Percentiles rank a stretch among this genome's conserved stretches.
These are phyloP conservation scores for Cercis canadensis DNA, from an alignment of 306 rosid species.

Conservation along the genomic window DNA sequence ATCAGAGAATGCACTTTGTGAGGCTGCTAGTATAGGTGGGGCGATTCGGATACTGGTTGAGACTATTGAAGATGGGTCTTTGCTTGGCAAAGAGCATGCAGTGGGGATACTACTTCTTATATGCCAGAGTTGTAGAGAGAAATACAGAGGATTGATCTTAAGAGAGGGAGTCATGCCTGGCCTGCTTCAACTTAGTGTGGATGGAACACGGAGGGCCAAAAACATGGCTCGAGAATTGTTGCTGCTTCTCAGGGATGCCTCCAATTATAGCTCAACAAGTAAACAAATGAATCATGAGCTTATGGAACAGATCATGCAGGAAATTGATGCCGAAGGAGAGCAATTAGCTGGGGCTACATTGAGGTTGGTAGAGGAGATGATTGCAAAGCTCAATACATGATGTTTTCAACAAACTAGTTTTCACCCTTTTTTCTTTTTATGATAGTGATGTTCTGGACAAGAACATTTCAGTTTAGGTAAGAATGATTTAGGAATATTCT, in stretches of 20 bases:
- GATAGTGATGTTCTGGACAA: conserved; percentile 13
- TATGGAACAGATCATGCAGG: conserved; percentile 66
- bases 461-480: background rate
- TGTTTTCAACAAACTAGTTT: conserved; percentile 11
- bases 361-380: conserved; percentile 77
- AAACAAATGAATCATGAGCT: conserved; percentile 50
- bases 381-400: conserved; percentile 68
- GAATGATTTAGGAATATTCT: too few species aligned
- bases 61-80: conserved; percentile 72
- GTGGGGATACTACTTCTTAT: conserved; percentile 61
- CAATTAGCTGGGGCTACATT: conserved; percentile 52
- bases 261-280: conserved; percentile 46
- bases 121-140: conserved; percentile 78
- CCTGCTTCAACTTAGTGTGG: conserved; percentile 78
- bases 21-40: conserved; percentile 47
- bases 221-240: conserved; percentile 56
- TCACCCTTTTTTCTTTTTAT: background rate
- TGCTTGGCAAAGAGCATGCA: conserved; percentile 67
- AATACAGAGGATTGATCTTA: conserved; percentile 66
- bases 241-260: conserved; percentile 68
- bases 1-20: conserved; percentile 58
- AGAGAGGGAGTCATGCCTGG: conserved; percentile 88
- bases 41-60: conserved; percentile 66
- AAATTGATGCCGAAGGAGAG: conserved; percentile 74
- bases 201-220: conserved; percentile 72